Conservation (phyloP, 2,329 filamentous ascomycete genomes). For the Incumbomyces delicatus region DNA sequence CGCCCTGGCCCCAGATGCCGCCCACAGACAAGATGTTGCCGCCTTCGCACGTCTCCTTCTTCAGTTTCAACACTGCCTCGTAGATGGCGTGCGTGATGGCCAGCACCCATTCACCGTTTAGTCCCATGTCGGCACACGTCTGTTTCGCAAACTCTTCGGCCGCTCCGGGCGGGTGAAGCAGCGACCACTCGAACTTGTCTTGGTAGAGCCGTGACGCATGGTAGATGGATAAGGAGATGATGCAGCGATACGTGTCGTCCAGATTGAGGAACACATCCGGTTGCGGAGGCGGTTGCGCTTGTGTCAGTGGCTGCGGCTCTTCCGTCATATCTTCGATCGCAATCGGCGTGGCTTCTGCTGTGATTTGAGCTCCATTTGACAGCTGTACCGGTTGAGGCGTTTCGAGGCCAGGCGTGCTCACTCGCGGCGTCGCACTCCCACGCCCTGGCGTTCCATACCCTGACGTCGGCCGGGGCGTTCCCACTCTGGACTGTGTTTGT, state of each 20-base stretch:
- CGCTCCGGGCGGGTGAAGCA: slow-evolving; percentile 82
- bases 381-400: slow-evolving; percentile 42
- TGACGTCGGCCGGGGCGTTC: slow-evolving; percentile 34
- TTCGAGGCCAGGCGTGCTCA: slow-evolving; percentile 26
- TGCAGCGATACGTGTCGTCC: slow-evolving; percentile 89
- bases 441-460: slow-evolving; percentile 16
- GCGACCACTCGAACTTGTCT: slow-evolving; percentile 96
- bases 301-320: slow-evolving; percentile 3
- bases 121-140: slow-evolving; percentile 83
- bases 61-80: slow-evolving; percentile 80
- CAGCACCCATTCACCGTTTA: slow-evolving; percentile 86
- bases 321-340: slow-evolving; percentile 21
- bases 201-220: slow-evolving; percentile 85
- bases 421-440: slow-evolving; percentile 18
- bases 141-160: slow-evolving; percentile 86
- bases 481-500: slow-evolving; percentile 41
- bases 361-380: slow-evolving; percentile 40
- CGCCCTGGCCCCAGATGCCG: slow-evolving; percentile 46
- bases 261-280: slow-evolving; percentile 57
- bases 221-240: slow-evolving; percentile 84
- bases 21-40: slow-evolving; percentile 62
- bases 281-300: slow-evolving; percentile 5
- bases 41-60: slow-evolving; percentile 93
- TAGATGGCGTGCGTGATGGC: slow-evolving; percentile 95
- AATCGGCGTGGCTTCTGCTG: slow-evolving; percentile 59